phyloP scores from a whole-genome alignment of 257 asterid genomes.

The Plantago ovata region DNA sequence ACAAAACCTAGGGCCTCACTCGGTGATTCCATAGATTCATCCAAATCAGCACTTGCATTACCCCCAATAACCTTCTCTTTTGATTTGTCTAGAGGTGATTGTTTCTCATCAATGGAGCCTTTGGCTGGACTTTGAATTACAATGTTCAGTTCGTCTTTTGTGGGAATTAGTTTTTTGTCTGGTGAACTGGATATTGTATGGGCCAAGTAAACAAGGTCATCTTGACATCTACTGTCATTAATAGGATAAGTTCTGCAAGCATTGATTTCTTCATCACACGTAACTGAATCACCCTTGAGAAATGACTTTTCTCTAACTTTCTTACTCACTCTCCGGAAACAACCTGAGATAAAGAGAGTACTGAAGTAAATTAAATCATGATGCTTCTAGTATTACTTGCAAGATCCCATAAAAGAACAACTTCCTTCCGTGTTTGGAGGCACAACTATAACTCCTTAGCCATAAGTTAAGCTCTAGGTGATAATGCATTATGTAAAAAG shows the following conservation, averaged over 20 bases:
- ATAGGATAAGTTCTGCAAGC: slow-evolving; percentile 17
- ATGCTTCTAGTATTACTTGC: slow-evolving; percentile 9
- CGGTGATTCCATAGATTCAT: slow-evolving; percentile 43
- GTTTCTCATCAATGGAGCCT: slow-evolving; percentile 23
- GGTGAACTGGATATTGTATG: slow-evolving; percentile 21
- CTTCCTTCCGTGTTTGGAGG: slow-evolving; percentile 3
- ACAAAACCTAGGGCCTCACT: slow-evolving; percentile 56
- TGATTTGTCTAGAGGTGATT: slow-evolving; percentile 18
- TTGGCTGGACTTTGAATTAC: slow-evolving; percentile 20
- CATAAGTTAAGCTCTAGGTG: neutral
- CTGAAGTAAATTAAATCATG: slow-evolving; percentile 10
- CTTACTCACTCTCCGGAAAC: slow-evolving; percentile 31
- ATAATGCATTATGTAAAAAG: neutral
- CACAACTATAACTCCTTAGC: neutral
- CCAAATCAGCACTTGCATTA: slow-evolving; percentile 24
- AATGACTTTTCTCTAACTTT: slow-evolving; percentile 13
- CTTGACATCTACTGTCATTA: slow-evolving; percentile 18
- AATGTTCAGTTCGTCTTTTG: slow-evolving; percentile 17
- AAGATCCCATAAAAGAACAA: neutral
- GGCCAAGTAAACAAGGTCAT: slow-evolving; percentile 19
- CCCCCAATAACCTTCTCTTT: slow-evolving; percentile 21
- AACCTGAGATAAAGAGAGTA: slow-evolving; percentile 29
- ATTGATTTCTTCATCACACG: slow-evolving; percentile 22
- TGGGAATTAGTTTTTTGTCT: slow-evolving; percentile 19
- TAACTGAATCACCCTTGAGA: slow-evolving; percentile 25